phyloP scores from a whole-genome alignment of 1,284 basidiomycete genomes.

The Schizophyllum amplum region DNA sequence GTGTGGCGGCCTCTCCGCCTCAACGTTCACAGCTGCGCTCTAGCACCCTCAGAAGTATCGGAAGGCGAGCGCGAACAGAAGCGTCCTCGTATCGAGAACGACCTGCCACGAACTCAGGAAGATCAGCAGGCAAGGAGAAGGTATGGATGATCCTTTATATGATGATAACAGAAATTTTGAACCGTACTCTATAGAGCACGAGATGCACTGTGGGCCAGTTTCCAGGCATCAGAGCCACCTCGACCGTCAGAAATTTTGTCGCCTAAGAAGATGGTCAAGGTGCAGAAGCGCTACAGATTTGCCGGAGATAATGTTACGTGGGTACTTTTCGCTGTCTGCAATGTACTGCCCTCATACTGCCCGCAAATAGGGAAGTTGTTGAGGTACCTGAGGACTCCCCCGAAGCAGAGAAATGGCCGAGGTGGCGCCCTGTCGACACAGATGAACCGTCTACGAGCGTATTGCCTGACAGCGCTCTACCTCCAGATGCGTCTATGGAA shows the following conservation, averaged over 20 bases:
- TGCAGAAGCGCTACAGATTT: background rate
- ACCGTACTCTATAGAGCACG: background rate
- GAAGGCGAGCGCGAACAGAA: slow-evolving; percentile 5
- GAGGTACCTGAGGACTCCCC: slow-evolving; percentile 63
- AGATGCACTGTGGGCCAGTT: background rate
- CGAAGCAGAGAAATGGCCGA: slow-evolving; percentile 69
- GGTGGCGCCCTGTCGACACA: no score
- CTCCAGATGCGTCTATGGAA: slow-evolving; percentile 9
- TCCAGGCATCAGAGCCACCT: background rate
- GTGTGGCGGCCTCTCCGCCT: no score
- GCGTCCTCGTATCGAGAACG: background rate
- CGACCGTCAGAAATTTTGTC: background rate
- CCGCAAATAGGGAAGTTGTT: slow-evolving; percentile 48
- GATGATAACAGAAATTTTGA: no score
- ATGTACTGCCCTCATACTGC: slow-evolving; percentile 5
- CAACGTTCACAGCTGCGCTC: no score
- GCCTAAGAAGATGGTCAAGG: background rate
- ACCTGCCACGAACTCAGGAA: background rate
- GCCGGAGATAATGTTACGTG: background rate
- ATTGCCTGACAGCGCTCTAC: slow-evolving; percentile 6
- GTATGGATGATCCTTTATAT: background rate
- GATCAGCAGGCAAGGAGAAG: background rate
- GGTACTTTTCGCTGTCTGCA: background rate
- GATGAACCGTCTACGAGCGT: slow-evolving; percentile 2
- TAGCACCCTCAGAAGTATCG: background rate